Evolutionary conservation across 352 stramenopile species (phyloP).

Genomic region (Thraustochytrium sp.): DNA sequence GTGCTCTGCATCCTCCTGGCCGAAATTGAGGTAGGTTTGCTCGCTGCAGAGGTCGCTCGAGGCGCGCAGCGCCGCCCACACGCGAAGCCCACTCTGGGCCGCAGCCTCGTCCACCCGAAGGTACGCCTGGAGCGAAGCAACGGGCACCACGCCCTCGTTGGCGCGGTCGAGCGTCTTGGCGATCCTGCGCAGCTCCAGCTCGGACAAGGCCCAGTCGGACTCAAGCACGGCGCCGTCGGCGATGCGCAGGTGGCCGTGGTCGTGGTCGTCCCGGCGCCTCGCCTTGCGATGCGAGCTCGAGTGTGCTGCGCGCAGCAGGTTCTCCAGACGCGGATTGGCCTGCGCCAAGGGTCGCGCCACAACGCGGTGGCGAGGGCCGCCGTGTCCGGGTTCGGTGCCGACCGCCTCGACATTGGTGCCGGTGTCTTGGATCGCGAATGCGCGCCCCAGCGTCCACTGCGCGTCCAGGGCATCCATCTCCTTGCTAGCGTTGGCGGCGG

Average conservation of each 20-base stretch:
- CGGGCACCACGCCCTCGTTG: neutral
- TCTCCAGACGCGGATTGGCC: slow-evolving; percentile 41
- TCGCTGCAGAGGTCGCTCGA: neutral
- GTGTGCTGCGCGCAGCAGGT: slow-evolving; percentile 34
- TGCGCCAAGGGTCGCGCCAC: slow-evolving; percentile 41
- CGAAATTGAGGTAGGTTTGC: neutral
- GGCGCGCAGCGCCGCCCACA: neutral
- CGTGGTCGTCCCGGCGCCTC: neutral
- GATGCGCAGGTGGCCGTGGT: neutral
- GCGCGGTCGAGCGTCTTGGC: neutral
- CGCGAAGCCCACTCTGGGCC: neutral
- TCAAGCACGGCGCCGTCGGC: neutral
- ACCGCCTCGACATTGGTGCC: neutral
- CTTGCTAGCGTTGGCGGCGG: neutral
- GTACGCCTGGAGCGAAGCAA: neutral
- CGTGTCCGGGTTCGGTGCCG: neutral
- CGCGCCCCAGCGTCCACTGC: neutral
- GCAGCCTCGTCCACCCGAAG: neutral
- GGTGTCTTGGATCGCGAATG: neutral
- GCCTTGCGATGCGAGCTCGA: neutral
- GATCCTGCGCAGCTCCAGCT: neutral
- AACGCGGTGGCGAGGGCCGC: slow-evolving; percentile 28
- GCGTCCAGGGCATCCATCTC: neutral
- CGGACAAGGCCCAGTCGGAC: neutral
- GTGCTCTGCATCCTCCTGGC: neutral